These are phyloP conservation scores for Wickerhamiella brachini DNA, from an alignment of 805 yeast species.

Conservation along the genomic window DNA sequence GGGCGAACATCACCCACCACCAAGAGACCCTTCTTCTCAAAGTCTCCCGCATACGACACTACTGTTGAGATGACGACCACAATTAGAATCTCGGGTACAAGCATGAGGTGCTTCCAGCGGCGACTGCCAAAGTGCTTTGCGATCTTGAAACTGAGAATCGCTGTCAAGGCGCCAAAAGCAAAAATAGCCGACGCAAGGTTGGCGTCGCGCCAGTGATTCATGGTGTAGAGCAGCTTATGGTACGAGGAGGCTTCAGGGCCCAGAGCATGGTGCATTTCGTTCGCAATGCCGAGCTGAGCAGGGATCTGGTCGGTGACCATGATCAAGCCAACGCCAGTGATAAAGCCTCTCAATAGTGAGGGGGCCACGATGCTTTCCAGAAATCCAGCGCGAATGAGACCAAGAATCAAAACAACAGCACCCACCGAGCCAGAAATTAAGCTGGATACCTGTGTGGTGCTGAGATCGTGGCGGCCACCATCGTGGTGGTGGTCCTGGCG, in stretches of 20 bases:
- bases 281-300: conserved; percentile 54
- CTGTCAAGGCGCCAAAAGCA: conserved; percentile 38
- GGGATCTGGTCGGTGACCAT: conserved; percentile 69
- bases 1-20: conserved; percentile 57
- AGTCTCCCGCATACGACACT: conserved; percentile 31
- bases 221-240: conserved; percentile 49
- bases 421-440: conserved; percentile 68
- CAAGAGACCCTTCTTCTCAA: conserved; percentile 35
- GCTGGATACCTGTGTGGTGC: conserved; percentile 45
- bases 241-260: conserved; percentile 54
- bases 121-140: conserved; percentile 28
- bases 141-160: conserved; percentile 31
- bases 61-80: conserved; percentile 53
- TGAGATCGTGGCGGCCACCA: conserved; percentile 19
- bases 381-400: conserved; percentile 74
- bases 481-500: conserved; percentile 20
- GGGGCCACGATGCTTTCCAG: conserved; percentile 68
- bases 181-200: conserved; percentile 51
- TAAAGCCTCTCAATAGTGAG: conserved; percentile 66
- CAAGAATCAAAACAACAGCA: conserved; percentile 52
- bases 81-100: conserved; percentile 73
- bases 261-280: conserved; percentile 24
- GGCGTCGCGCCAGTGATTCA: conserved; percentile 31
- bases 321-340: conserved; percentile 72
- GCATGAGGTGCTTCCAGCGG: conserved; percentile 33